A percentile compares a stretch with the other conserved stretches of the same genome.
phyloP scores from a whole-genome alignment of 768 basidiomycete genomes.

The Auricularia heimuer region DNA sequence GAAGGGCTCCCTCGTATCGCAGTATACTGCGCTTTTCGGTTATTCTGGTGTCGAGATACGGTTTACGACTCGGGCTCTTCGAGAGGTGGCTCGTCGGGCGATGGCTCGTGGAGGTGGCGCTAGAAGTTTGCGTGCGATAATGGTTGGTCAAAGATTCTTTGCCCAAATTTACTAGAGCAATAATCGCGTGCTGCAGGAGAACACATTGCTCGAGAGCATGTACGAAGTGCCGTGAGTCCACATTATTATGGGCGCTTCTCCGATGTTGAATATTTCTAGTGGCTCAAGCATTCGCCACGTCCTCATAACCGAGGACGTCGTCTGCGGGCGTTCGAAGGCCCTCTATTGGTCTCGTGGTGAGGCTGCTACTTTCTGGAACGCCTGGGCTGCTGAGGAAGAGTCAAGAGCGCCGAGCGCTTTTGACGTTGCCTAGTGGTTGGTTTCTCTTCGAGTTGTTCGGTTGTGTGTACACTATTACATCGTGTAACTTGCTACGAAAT shows the following conservation, averaged over 20 bases:
- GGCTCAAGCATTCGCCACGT: slow-evolving; percentile 73
- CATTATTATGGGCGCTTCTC: slow-evolving; percentile 4
- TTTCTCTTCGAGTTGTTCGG: not conserved
- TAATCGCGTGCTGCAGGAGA: slow-evolving; percentile 42
- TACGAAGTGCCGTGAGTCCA: slow-evolving; percentile 77
- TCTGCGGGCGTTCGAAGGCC: slow-evolving; percentile 50
- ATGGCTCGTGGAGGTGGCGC: slow-evolving; percentile 81
- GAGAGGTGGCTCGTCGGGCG: slow-evolving; percentile 74
- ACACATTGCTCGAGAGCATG: slow-evolving; percentile 79
- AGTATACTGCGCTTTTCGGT: slow-evolving; percentile 76
- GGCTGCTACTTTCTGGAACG: slow-evolving; percentile 60
- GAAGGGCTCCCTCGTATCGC: slow-evolving; percentile 81
- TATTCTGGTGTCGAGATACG: slow-evolving; percentile 79
- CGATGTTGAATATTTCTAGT: slow-evolving; percentile 23
- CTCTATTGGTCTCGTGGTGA: slow-evolving; percentile 70
- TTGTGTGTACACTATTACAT: not conserved
- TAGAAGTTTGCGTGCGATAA: slow-evolving; percentile 77
- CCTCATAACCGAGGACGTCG: slow-evolving; percentile 66
- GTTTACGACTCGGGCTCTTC: slow-evolving; percentile 73
- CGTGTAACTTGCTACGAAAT: no score
- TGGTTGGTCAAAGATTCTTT: slow-evolving; percentile 37
- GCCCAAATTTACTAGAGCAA: not conserved
- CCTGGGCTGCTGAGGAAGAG: slow-evolving; percentile 62
- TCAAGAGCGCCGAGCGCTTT: not conserved
- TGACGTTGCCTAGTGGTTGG: no score